Evolutionary conservation across 148 eudicot genomes (phyloP).

Genomic region (Polygonum maritimum): DNA sequence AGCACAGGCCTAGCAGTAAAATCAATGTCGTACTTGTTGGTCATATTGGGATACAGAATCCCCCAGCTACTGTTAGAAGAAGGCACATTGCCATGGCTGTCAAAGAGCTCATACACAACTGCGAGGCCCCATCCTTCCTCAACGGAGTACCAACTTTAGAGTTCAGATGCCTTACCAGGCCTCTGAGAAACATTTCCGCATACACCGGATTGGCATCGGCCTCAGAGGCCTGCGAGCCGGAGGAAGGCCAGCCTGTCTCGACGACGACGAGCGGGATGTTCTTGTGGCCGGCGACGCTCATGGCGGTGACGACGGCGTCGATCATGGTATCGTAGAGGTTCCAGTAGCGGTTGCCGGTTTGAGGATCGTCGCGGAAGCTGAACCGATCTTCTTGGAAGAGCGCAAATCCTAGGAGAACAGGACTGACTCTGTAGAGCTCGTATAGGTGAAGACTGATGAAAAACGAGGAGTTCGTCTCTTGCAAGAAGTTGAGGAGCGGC

Average conservation of each 20-base stretch:
- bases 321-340: constrained; percentile 33
- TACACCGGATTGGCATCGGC: constrained; percentile 33
- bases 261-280: constrained; percentile 65
- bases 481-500: constrained; percentile 48
- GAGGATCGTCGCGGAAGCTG: constrained; percentile 1
- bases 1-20: too few species aligned
- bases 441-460: constrained; percentile 58
- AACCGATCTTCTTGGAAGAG: constrained; percentile 40
- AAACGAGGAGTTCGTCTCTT: constrained; percentile 55
- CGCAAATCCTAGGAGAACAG: constrained; percentile 56
- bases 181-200: constrained; percentile 58
- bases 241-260: constrained; percentile 75
- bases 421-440: constrained; percentile 23
- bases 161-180: constrained; percentile 19
- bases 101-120: constrained; percentile 51
- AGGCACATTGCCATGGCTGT: constrained; percentile 13
- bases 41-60: too few species aligned
- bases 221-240: neutral
- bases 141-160: too few species aligned
- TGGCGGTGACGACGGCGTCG: too few species aligned
- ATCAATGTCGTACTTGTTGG: too few species aligned
- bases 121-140: constrained; percentile 54
- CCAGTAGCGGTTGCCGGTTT: constrained; percentile 70
- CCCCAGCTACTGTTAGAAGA: neutral
- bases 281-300: constrained; percentile 45